A percentile compares a stretch with the other conserved stretches of the same genome.
Conservation (phyloP, 106 monocot species). For the Triglochin maritima region DNA sequence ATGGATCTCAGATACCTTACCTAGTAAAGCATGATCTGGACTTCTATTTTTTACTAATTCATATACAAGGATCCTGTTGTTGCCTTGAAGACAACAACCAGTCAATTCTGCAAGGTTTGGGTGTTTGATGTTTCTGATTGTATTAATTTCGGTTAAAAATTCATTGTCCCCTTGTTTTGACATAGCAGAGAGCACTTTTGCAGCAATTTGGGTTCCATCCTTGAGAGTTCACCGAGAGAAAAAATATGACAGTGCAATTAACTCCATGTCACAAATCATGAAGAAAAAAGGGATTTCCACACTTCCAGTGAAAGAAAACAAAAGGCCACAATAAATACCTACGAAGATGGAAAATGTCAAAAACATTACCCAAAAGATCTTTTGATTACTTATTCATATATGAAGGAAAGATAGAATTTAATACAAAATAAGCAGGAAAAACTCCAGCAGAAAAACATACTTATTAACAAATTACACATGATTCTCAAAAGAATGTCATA, state of each 20-base stretch:
- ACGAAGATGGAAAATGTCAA: no score
- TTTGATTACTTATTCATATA: no score
- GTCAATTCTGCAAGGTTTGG: conserved; percentile 46
- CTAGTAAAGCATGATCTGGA: conserved; percentile 29
- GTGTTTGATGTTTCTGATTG: conserved; percentile 44
- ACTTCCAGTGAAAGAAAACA: not conserved
- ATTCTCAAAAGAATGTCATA: no score
- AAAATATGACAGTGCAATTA: not conserved
- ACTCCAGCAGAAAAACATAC: no score
- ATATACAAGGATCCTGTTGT: conserved; percentile 39
- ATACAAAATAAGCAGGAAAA: no score
- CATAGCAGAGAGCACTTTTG: conserved; percentile 45
- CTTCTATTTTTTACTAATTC: conserved; percentile 47
- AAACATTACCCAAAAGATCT: no score
- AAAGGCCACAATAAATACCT: not conserved
- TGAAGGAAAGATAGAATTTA: no score
- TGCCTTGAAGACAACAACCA: conserved; percentile 39
- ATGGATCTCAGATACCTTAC: not conserved
- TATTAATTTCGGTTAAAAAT: conserved; percentile 53
- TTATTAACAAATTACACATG: no score
- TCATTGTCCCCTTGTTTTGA: conserved; percentile 49
- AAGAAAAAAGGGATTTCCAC: not conserved
- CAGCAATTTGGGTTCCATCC: conserved; percentile 36
- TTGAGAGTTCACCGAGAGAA: conserved; percentile 32
- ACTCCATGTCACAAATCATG: not conserved